Evolutionary conservation across 2,329 filamentous ascomycete genomes (phyloP), one percentile per base, ranked within the genome.

Genomic region (Claviceps cyperi): DNA sequence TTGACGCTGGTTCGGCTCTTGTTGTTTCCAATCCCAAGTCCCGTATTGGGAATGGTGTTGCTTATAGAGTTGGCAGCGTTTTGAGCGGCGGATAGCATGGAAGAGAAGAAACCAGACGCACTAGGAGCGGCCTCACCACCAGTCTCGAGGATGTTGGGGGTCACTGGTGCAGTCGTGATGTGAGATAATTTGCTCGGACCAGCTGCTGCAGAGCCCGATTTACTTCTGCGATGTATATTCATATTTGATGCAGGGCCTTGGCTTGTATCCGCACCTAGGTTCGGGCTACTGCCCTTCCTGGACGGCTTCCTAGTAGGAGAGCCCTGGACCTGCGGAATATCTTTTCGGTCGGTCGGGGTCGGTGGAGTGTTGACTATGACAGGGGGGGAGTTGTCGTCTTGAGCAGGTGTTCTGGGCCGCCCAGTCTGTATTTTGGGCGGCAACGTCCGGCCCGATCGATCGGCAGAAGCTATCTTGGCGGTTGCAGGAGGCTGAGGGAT

Each of bases 21-120:
- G 50, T 66, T 68, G 36, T 58, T 63, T n/a, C 69, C 69, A n/a
- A 77, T 76, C 7, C 72, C 68, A 48, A 79, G 72, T 32, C 73
- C 72, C 4, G 75, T 77, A 62, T 81, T 90, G 46, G 80, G 78
- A 45, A 96, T 83, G 46, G 82, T 87, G 55, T 77, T 86, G 57
- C 77, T 87, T 4, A 90, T 65, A 17, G 79, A 81, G 55, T 72
- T 88, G 14, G 90, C 89, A 43, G 91, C 91, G 75, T 84, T 96
- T 66, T 97, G 91, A 17, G 92, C 92, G 44, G 84, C 91, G 40
- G 88, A 91, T 55, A 98, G 80, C 62, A 98, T 86, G 24, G 86
- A 90, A 4, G 88, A 94, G 67, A 98, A 97, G 70, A 98, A 97
- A 1, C 89, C 83, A 38, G 76, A 72, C 50, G 78, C 75, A 32